Base-by-base conservation (phyloP, 2,329 filamentous ascomycete genomes). In the Aspergillus spinulosporus region DNA sequence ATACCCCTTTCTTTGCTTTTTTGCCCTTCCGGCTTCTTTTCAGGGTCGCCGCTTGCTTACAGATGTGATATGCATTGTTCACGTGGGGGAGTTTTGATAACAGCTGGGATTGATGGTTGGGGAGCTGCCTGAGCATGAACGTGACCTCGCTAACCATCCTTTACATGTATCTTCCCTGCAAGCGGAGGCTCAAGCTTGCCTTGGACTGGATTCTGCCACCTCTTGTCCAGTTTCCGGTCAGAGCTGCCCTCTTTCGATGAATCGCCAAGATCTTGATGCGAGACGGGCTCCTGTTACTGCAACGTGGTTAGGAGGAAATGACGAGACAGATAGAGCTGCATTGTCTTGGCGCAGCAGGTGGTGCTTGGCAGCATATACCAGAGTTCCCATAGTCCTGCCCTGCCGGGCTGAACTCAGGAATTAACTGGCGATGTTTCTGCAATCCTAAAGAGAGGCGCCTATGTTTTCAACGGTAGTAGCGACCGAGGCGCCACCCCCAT, bases 391-490 rank as follows among this genome's bases (percentile, higher is more conserved):
- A 26, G 52, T 42, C 34, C 36, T 54, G 53, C 43, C 46, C 36
- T 53, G 26, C 53, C 47, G 49, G 53, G 44, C 52, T 55, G 56
- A 49, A 47, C 15, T 42, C 46, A 47, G 54, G 14, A 37, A 46
- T 57, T 56, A 56, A 60, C 53, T 61, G 59, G 63, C 60, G 59
- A 58, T 62, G 60, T 65, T 64, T 62, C 63, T 64, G 63, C 62
- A 61, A 58, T 62, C 28, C 37, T 43, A 51, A 21, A 21, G 34
- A 4, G 7, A 37, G 34, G 11, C 8, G 26, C 46, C 15, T 32
- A 7, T 31, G 5, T 11, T n/a, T 5, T 32, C 14, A 21, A 40
- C 11, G 21, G 6, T 21, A n/a, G 3, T 40, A 31, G 3, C 37
- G 43, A 47, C 21, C 26, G 4, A 39, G 11, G 34, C 43, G 14